Evolutionary conservation across 2,329 filamentous ascomycete genomes (phyloP).

Genomic region (Colletotrichum liaoningense): DNA sequence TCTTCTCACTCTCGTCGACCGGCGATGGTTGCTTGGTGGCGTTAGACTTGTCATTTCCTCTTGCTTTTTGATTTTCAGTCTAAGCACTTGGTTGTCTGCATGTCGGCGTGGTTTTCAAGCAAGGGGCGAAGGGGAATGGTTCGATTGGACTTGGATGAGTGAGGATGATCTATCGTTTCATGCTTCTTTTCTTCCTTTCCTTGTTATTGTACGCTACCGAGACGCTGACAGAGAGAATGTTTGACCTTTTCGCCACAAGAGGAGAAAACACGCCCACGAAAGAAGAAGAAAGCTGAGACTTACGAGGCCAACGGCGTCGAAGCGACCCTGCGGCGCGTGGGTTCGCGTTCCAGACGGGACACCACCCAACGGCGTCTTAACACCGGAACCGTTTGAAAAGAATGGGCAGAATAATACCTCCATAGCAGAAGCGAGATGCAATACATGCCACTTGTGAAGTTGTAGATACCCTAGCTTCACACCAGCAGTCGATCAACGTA

Average conservation of each 20-base stretch:
- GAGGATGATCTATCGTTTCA: neutral
- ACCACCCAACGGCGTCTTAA: slow-evolving; percentile 18
- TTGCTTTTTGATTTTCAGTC: neutral
- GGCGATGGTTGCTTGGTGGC: slow-evolving; percentile 6
- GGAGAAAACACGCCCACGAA: slow-evolving; percentile 31
- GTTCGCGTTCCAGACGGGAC: slow-evolving; percentile 7
- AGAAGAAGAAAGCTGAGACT: slow-evolving; percentile 28
- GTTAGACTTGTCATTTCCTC: neutral
- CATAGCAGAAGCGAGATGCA: neutral
- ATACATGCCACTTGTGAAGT: neutral
- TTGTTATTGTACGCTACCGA: neutral
- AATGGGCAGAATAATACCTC: neutral
- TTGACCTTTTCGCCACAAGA: slow-evolving; percentile 2
- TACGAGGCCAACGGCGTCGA: slow-evolving; percentile 25
- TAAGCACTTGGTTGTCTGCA: slow-evolving; percentile 1
- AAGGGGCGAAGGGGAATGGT: neutral
- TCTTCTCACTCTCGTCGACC: neutral
- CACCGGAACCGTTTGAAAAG: neutral
- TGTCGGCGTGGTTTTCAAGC: slow-evolving; percentile 9
- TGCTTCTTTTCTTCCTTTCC: neutral
- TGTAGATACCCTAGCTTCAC: slow-evolving; percentile 8
- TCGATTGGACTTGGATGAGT: neutral
- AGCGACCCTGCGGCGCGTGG: slow-evolving; percentile 1
- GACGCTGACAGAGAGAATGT: neutral
- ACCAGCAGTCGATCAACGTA: slow-evolving; percentile 3